phyloP scores from a whole-genome alignment of 305 asterid species.

The Fraxinus dipetala region DNA sequence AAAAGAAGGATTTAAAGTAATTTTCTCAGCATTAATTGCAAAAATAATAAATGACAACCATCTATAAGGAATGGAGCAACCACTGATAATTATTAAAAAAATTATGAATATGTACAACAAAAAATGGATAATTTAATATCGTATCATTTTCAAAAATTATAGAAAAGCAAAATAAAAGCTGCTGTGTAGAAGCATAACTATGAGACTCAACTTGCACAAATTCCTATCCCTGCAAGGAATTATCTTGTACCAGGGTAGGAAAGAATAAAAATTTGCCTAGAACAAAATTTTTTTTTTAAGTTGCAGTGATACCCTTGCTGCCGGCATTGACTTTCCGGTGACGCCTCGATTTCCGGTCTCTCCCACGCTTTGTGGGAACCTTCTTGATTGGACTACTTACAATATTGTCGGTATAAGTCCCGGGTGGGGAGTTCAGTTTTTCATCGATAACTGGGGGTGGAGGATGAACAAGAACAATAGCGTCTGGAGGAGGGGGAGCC shows the following conservation, averaged over 20 bases:
- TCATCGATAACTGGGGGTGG: slow-evolving; percentile 35
- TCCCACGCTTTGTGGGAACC: slow-evolving; percentile 46
- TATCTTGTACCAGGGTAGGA: slow-evolving; percentile 44
- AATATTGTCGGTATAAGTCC: slow-evolving; percentile 20
- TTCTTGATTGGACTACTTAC: slow-evolving; percentile 26
- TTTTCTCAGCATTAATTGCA: not conserved
- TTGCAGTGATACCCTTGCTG: slow-evolving; percentile 33
- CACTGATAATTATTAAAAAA: not conserved
- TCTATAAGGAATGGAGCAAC: not conserved
- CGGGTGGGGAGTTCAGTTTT: slow-evolving; percentile 16
- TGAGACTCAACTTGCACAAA: slow-evolving; percentile 39
- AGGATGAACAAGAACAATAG: slow-evolving; percentile 32
- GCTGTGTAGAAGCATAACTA: slow-evolving; percentile 30
- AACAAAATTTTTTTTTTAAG: slow-evolving; percentile 35
- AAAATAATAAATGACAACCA: not conserved
- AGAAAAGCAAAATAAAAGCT: slow-evolving; percentile 6
- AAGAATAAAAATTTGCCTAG: slow-evolving; percentile 34
- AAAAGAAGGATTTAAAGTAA: not conserved
- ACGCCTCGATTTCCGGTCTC: slow-evolving; percentile 56
- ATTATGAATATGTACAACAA: slow-evolving; percentile 3
- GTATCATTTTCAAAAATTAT: slow-evolving; percentile 18
- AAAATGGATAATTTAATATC: not conserved
- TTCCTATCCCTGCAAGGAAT: slow-evolving; percentile 36
- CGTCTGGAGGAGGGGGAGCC: slow-evolving; percentile 43
- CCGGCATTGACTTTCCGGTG: slow-evolving; percentile 62